phyloP scores from a whole-genome alignment of 1,284 basidiomycete genomes.

The Meira miltonrushii region DNA sequence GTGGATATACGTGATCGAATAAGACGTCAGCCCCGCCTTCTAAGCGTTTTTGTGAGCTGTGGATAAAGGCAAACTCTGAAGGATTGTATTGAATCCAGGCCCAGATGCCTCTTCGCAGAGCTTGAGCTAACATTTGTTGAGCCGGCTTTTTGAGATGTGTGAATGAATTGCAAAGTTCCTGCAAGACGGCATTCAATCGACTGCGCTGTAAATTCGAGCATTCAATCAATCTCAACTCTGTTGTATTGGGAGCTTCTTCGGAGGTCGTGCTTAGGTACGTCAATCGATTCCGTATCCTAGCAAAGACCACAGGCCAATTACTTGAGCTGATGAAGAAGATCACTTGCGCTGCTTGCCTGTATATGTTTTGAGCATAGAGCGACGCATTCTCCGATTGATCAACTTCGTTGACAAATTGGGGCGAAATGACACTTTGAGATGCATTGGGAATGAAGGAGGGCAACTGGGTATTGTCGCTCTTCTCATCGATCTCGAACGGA shows the following conservation, averaged over 20 bases:
- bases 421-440: not conserved
- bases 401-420: slow-evolving; percentile 28
- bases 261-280: slow-evolving; percentile 60
- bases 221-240: slow-evolving; percentile 66
- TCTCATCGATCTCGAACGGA: slow-evolving; percentile 22
- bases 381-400: slow-evolving; percentile 6
- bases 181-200: slow-evolving; percentile 40
- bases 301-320: slow-evolving; percentile 78
- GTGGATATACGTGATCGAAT: slow-evolving; percentile 47
- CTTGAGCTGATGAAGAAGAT: slow-evolving; percentile 82
- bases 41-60: slow-evolving; percentile 54
- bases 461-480: not conserved
- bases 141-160: slow-evolving; percentile 75
- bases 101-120: slow-evolving; percentile 77
- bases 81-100: slow-evolving; percentile 84
- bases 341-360: slow-evolving; percentile 62
- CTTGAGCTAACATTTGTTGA: slow-evolving; percentile 67
- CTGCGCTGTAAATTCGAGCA: slow-evolving; percentile 54
- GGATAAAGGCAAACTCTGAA: slow-evolving; percentile 70
- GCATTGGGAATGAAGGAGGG: not conserved
- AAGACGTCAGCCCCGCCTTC: slow-evolving; percentile 51
- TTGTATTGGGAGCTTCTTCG: slow-evolving; percentile 59
- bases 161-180: slow-evolving; percentile 75
- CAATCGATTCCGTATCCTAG: slow-evolving; percentile 69
- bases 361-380: slow-evolving; percentile 38